Base-by-base conservation (phyloP, 2,329 filamentous ascomycete genomes). In the Pseudocercospora musae region DNA sequence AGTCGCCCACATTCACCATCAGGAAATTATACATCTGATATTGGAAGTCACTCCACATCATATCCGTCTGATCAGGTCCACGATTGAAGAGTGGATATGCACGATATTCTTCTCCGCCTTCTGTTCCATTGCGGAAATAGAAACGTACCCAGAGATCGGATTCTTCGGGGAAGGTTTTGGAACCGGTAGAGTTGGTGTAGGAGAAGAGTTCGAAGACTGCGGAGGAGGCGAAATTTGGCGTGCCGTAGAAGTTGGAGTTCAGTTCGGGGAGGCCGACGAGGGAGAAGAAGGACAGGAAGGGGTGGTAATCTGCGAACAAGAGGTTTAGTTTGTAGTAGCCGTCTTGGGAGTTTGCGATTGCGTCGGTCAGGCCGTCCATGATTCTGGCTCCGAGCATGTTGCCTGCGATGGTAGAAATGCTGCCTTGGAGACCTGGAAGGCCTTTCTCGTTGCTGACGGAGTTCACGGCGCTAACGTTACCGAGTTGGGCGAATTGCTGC, bases 71-170 rank as follows among this genome's bases (percentile, higher is more conserved):
- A 62, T 77, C 78, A 1, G 79, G 80, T 1, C 78, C 78, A 58
- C 77, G 73, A 49, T 78, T 77, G 69, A 87, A 86, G 10, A 87
- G 73, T 1, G 83, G 78, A 64, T 82, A 85, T 0, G 77, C 65
- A 15, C 74, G 70, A 31, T 78, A 76, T 0, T 69, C 67, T 29
- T 71, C 60, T 10, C 57, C 64, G 18, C 62, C 61, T 23, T 76
- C 74, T 0, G 84, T 84, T 54, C 82, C 83, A 67, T 87, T 87
- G 67, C 82, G 82, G 73, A 84, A 81, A 60, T 80, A 76, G 70
- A 87, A 85, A 20, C 82, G 79, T 29, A 87, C 80, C 72, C 75
- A 84, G 44, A 87, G 77, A 21, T 85, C 77, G 2, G 75, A 68
- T 13, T 65, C 56, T 0, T 81, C 80, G 59, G 81, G 82, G 42